A percentile compares a stretch with the other conserved stretches of the same genome.
These are phyloP conservation scores for Erodium moschatum DNA, from an alignment of 441 rosid species.

Conservation along the genomic window DNA sequence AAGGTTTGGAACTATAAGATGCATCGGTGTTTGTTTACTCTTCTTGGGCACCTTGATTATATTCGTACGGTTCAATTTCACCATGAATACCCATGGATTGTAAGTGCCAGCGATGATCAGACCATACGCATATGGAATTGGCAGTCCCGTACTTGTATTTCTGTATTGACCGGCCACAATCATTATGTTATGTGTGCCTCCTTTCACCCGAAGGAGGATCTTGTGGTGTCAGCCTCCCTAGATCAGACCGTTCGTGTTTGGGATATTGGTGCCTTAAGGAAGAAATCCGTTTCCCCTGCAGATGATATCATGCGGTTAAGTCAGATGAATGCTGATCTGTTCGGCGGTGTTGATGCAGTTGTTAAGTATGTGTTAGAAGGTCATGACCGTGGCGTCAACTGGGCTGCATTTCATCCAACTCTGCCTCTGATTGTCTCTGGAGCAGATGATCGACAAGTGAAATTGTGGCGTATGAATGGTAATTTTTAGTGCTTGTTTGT, in stretches of 20 bases:
- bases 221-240: constrained; percentile 79
- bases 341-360: constrained; percentile 82
- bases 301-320: constrained; percentile 74
- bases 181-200: constrained; percentile 95
- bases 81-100: constrained; percentile 83
- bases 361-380: constrained; percentile 91
- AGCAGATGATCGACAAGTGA: constrained; percentile 86
- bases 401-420: constrained; percentile 96
- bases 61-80: constrained; percentile 85
- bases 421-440: constrained; percentile 29
- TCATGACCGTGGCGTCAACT: constrained; percentile 87
- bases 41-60: constrained; percentile 84
- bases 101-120: constrained; percentile 91
- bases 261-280: constrained; percentile 80
- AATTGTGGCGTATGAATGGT: constrained; percentile 89
- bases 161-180: constrained; percentile 79
- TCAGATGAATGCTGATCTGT: constrained; percentile 78
- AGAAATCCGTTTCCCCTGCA: constrained; percentile 78
- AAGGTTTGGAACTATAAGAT: constrained; percentile 84
- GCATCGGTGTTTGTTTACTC: constrained; percentile 75
- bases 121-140: constrained; percentile 89
- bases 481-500: constrained; percentile 9
- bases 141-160: constrained; percentile 81
- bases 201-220: constrained; percentile 87
- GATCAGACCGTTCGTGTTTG: constrained; percentile 89